Conservation (phyloP, 1,139 yeast species). For the Scheffersomyces quercinus region DNA sequence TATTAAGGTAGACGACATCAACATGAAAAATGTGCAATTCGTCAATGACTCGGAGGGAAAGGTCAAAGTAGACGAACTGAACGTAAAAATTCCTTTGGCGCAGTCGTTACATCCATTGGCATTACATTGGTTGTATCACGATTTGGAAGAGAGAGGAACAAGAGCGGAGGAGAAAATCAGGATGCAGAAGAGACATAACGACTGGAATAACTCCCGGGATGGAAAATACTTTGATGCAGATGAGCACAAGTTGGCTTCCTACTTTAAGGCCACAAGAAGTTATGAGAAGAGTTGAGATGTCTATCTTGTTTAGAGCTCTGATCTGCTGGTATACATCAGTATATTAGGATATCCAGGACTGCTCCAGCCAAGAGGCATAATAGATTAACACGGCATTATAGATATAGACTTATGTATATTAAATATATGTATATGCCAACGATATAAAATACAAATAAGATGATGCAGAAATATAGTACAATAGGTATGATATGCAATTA, state of each 20-base stretch:
- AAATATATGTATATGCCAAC: no score
- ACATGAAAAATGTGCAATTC: conserved; percentile 31
- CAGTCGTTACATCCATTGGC: conserved; percentile 72
- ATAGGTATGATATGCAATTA: neutral
- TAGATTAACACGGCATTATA: no score
- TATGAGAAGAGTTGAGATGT: conserved; percentile 5
- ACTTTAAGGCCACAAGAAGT: conserved; percentile 49
- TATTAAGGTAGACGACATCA: conserved; percentile 28
- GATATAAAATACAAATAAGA: no score
- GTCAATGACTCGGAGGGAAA: conserved; percentile 12
- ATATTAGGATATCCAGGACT: no score
- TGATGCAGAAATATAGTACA: no score
- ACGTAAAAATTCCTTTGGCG: conserved; percentile 29
- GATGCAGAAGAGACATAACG: conserved; percentile 46
- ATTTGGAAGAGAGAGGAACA: conserved; percentile 52
- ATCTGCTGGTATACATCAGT: no score
- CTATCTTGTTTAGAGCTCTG: conserved; percentile 2
- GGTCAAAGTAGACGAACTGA: conserved; percentile 17
- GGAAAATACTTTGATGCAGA: conserved; percentile 48
- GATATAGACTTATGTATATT: no score
- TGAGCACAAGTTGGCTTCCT: conserved; percentile 44
- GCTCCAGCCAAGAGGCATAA: no score
- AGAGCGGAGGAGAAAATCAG: conserved; percentile 53
- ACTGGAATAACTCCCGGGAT: conserved; percentile 43
- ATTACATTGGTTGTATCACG: conserved; percentile 59